These are phyloP conservation scores for Aspergillus mulundensis DNA, from an alignment of 495 filamentous ascomycete species.

Conservation along the genomic window DNA sequence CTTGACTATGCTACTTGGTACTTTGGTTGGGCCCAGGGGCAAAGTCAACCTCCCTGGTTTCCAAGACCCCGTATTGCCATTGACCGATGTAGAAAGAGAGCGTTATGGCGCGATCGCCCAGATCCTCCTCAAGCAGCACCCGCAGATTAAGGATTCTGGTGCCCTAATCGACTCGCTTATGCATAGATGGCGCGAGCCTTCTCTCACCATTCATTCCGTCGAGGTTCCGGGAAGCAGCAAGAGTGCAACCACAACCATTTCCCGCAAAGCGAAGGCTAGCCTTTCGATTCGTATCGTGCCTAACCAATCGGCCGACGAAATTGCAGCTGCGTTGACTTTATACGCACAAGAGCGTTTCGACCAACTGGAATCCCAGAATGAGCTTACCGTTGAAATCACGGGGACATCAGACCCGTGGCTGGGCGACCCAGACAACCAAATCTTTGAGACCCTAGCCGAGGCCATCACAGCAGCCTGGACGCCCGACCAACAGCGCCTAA, in stretches of 20 bases:
- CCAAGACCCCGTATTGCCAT: conserved; percentile 72
- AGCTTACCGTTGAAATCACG: conserved; percentile 76
- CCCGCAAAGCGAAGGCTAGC: conserved; percentile 75
- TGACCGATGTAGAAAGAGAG: conserved; percentile 70
- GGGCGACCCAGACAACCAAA: conserved; percentile 83
- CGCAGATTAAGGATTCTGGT: conserved; percentile 61
- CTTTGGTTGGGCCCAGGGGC: conserved; percentile 62
- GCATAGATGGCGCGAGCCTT: conserved; percentile 93
- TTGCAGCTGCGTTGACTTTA: conserved; percentile 59
- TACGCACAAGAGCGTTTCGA: conserved; percentile 71
- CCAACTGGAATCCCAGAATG: conserved; percentile 70
- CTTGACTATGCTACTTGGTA: conserved; percentile 73
- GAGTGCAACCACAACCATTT: conserved; percentile 78
- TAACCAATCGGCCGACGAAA: conserved; percentile 75
- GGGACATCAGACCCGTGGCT: conserved; percentile 96
- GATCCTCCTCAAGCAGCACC: conserved; percentile 66
- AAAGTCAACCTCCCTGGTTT: conserved; percentile 68
- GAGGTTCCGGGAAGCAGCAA: conserved; percentile 58
- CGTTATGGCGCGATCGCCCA: conserved; percentile 81
- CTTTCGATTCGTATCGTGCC: conserved; percentile 91
- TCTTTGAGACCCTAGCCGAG: conserved; percentile 82
- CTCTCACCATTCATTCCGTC: conserved; percentile 87
- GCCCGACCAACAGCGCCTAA: conserved; percentile 22
- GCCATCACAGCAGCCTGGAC: conserved; percentile 83
- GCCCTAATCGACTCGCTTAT: conserved; percentile 74